Evolutionary conservation across 768 basidiomycete genomes (phyloP).

Genomic region (Suillus subluteus): DNA sequence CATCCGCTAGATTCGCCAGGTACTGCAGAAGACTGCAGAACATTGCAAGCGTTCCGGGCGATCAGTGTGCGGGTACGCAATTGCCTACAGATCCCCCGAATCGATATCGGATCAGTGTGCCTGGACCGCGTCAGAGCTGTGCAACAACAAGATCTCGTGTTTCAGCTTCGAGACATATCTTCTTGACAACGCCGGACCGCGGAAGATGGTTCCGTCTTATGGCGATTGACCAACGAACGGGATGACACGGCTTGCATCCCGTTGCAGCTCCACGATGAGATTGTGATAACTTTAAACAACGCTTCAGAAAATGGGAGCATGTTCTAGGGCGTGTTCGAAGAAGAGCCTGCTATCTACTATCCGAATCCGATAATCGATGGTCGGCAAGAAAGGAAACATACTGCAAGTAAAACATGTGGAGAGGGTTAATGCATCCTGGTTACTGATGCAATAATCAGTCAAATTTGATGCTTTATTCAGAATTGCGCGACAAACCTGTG

Average conservation of each 20-base stretch:
- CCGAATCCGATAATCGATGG: constrained; percentile 10
- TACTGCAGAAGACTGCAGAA: background rate
- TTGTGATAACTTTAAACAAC: constrained; percentile 9
- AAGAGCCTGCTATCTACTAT: constrained; percentile 1
- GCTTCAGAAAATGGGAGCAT: constrained; percentile 2
- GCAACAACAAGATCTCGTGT: background rate
- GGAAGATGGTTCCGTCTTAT: background rate
- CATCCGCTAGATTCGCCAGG: background rate
- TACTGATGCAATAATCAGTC: background rate
- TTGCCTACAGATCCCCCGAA: background rate
- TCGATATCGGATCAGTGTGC: constrained; percentile 8
- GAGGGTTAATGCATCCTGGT: background rate
- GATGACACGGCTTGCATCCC: background rate
- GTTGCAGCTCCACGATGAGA: constrained; percentile 8
- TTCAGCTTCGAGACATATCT: constrained; percentile 1
- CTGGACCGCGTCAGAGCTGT: background rate
- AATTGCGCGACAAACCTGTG: background rate
- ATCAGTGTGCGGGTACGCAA: background rate
- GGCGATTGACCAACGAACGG: background rate
- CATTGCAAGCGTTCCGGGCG: background rate
- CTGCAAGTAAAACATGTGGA: background rate
- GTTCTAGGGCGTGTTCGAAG: constrained; percentile 3
- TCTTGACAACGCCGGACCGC: background rate
- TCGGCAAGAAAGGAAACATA: constrained; percentile 5
- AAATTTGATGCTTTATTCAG: background rate